A percentile compares a stretch with the other conserved stretches of the same genome.
phyloP scores from a whole-genome alignment of 106 monocot genomes.

The Alisma plantagoaquatica region DNA sequence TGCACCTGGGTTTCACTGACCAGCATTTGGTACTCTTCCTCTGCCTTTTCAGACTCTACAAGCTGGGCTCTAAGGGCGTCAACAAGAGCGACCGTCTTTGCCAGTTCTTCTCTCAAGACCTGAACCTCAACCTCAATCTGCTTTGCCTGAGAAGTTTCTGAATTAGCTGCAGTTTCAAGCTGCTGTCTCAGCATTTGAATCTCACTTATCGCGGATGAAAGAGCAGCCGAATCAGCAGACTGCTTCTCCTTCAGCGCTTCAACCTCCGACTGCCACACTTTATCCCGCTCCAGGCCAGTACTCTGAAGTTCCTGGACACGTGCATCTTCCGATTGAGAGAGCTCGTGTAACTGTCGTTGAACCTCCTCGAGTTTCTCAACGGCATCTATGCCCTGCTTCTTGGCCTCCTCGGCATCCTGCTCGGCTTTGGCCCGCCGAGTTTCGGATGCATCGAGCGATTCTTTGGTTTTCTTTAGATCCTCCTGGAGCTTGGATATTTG shows the following conservation, averaged over 20 bases:
- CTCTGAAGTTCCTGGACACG: conserved; percentile 54
- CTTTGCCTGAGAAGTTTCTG: conserved; percentile 26
- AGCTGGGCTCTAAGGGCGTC: conserved; percentile 40
- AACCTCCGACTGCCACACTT: conserved; percentile 75
- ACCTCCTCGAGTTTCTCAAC: conserved; percentile 43
- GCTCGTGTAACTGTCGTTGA: conserved; percentile 43
- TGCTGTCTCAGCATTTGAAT: conserved; percentile 60
- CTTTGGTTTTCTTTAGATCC: conserved; percentile 57
- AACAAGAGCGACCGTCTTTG: conserved; percentile 15
- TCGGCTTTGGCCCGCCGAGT: conserved; percentile 21
- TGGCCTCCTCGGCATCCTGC: conserved; percentile 60
- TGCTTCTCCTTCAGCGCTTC: conserved; percentile 67
- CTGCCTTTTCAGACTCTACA: conserved; percentile 16
- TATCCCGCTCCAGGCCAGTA: conserved; percentile 55
- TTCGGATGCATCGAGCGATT: conserved; percentile 42
- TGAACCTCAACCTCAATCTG: conserved; percentile 33
- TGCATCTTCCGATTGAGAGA: conserved; percentile 55
- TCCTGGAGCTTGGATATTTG: conserved; percentile 46
- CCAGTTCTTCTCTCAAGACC: conserved; percentile 29
- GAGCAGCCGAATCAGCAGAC: conserved; percentile 39
- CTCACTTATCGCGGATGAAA: conserved; percentile 50
- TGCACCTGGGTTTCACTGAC: conserved; percentile 29
- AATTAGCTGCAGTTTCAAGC: conserved; percentile 26
- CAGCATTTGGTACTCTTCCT: conserved; percentile 25
- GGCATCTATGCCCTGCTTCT: conserved; percentile 27